Evolutionary conservation across 331 rosid genomes (phyloP).

Genomic region (Cydonia oblonga): DNA sequence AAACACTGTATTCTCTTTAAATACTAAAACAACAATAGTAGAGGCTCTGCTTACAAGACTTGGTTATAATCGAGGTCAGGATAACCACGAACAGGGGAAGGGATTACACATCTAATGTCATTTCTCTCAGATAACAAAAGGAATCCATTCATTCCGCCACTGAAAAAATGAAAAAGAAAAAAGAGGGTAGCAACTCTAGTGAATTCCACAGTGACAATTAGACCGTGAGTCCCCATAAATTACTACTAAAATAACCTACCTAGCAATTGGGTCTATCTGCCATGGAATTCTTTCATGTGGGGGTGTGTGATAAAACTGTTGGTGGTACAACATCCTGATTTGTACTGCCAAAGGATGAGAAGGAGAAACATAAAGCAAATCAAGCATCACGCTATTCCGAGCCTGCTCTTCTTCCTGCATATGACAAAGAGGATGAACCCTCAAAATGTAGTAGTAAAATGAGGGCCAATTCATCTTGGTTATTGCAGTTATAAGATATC

Average conservation of each 20-base stretch:
- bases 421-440: constrained; percentile 26
- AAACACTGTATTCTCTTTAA: background rate
- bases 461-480: background rate
- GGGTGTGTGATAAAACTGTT: constrained; percentile 25
- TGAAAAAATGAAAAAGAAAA: constrained; percentile 14
- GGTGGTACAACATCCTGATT: constrained; percentile 37
- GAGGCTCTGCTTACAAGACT: constrained; percentile 60
- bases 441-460: background rate
- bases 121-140: constrained; percentile 67
- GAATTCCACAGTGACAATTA: constrained; percentile 4
- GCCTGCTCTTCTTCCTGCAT: constrained; percentile 66
- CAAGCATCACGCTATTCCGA: constrained; percentile 67
- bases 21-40: background rate
- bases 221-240: background rate
- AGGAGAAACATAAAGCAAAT: constrained; percentile 58
- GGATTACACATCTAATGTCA: constrained; percentile 30
- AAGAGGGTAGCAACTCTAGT: background rate
- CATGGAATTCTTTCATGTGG: constrained; percentile 20
- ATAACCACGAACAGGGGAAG: constrained; percentile 64
- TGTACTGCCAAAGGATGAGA: constrained; percentile 56
- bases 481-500: background rate
- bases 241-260: constrained; percentile 39
- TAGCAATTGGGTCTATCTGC: constrained; percentile 39
- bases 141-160: constrained; percentile 90
- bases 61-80: constrained; percentile 48